Evolutionary conservation across 352 stramenopile genomes (phyloP), one percentile per base, ranked within the genome.

Genomic region (Phytophthora citrophthora): DNA sequence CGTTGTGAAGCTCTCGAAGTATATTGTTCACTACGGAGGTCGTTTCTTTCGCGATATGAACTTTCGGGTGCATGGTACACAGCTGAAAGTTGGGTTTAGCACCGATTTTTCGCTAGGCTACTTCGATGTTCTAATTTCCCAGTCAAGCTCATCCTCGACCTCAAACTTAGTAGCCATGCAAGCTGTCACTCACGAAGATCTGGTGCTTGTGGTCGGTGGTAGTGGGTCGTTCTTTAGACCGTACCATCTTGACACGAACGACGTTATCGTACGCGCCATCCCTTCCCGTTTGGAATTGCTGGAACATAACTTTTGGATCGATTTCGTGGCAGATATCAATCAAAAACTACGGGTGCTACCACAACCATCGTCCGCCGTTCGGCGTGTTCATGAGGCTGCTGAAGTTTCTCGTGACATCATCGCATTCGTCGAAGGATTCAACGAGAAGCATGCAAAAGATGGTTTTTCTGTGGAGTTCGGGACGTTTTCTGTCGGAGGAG

Each of bases 1-100:
- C 5, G 83, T 95, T 10, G 76, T 88, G 53, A 74, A 77, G 11
- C 72, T 95, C 5, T 76, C 76, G 1, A 87, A 91, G 60, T 91
- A 83, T 51, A 74, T 93, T 31, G 72, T 69, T 29, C 72, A 88
- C 12, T 88, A 87, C 52, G 83, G 83, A 13, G 79, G 77, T 6
- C 77, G 88, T 15, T 94, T 95, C 50, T 92, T 93, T 36, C 85
- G 88, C 32, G 86, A 94, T 54, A 79, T 93, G 41, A 90, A 89
- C 52, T 89, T 93, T 55, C 83, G 86, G 13, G 79, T 87, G 16
- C 83, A 93, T 55, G 81, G 84, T 15, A 87, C 81, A 29, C 76
- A 89, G 50, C 70, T 93, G 15, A 93, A 94, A 49, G 70, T 95
- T 52, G 88, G 88, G 8, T 94, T 94, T 72, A 95, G 86, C 43